Evolutionary conservation across 1,139 yeast genomes (phyloP).

Genomic region (Blastobotrys raffinosifermentans): DNA sequence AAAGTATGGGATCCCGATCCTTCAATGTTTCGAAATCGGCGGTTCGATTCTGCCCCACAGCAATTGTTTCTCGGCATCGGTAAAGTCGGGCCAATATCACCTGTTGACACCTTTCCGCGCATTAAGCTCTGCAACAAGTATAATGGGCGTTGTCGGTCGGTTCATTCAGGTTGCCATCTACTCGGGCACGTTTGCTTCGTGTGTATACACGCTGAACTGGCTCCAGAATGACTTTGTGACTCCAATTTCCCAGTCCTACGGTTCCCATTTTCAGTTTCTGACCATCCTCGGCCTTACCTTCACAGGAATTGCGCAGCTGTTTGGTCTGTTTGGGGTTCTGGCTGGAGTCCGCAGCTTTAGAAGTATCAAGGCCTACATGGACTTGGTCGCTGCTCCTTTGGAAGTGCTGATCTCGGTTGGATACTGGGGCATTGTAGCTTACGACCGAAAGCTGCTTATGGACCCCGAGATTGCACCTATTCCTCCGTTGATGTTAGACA

Average conservation of each 20-base stretch:
- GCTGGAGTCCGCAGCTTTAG: slow-evolving; percentile 17
- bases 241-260: slow-evolving; percentile 9
- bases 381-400: slow-evolving; percentile 28
- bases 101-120: too few relatives aligned
- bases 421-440: slow-evolving; percentile 30
- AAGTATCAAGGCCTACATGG: slow-evolving; percentile 18
- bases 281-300: slow-evolving; percentile 28
- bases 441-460: slow-evolving; percentile 24
- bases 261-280: slow-evolving; percentile 29
- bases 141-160: background rate
- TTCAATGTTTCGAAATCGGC: too few relatives aligned
- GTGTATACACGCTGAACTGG: slow-evolving; percentile 7
- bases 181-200: slow-evolving; percentile 8
- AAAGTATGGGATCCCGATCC: background rate
- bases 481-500: slow-evolving; percentile 26
- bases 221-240: slow-evolving; percentile 7
- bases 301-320: slow-evolving; percentile 22
- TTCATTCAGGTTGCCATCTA: slow-evolving; percentile 8
- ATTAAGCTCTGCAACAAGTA: too few relatives aligned
- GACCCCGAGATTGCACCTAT: slow-evolving; percentile 22
- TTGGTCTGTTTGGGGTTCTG: slow-evolving; percentile 25
- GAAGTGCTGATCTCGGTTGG: slow-evolving; percentile 28
- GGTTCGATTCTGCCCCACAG: too few relatives aligned
- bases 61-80: too few relatives aligned
- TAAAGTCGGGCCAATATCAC: too few relatives aligned